Percentiles rank a stretch among this genome's conserved stretches.
Conservation (phyloP, 176 grass and related monocot genomes). For the Cenchrus purpureus region DNA sequence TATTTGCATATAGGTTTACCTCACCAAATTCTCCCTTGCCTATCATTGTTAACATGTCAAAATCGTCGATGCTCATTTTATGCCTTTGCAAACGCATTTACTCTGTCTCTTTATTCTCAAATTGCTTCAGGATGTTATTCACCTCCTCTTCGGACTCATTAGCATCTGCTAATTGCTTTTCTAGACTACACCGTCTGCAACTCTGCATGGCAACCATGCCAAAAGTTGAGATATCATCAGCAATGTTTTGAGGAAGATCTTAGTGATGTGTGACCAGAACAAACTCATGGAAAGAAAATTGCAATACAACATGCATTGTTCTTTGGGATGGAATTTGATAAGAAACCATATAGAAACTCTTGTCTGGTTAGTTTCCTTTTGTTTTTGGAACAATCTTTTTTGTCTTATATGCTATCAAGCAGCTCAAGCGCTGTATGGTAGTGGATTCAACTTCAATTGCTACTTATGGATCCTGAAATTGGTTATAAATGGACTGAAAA, state of each 20-base stretch:
- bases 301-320: background rate
- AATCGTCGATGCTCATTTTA: conserved; percentile 97
- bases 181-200: conserved; percentile 63
- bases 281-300: background rate
- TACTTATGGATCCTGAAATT: background rate
- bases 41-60: conserved; percentile 93
- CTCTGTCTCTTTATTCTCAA: conserved; percentile 96
- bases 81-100: conserved; percentile 98
- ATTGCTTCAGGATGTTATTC: conserved; percentile 81
- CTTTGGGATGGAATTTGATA: conserved; percentile 11
- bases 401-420: background rate
- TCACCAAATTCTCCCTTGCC: conserved; percentile 99
- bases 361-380: background rate
- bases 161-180: conserved; percentile 85
- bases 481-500: background rate
- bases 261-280: background rate
- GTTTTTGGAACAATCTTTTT: background rate
- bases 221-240: conserved; percentile 16
- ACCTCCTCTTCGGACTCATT: conserved; percentile 91
- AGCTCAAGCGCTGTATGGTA: background rate
- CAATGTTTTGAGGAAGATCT: background rate
- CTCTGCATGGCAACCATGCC: conserved; percentile 43
- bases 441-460: background rate
- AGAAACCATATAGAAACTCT: background rate
- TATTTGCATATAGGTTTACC: conserved; percentile 58